These are phyloP conservation scores for Platismatia glauca DNA, from an alignment of 495 filamentous ascomycete genomes.

Conservation along the genomic window DNA sequence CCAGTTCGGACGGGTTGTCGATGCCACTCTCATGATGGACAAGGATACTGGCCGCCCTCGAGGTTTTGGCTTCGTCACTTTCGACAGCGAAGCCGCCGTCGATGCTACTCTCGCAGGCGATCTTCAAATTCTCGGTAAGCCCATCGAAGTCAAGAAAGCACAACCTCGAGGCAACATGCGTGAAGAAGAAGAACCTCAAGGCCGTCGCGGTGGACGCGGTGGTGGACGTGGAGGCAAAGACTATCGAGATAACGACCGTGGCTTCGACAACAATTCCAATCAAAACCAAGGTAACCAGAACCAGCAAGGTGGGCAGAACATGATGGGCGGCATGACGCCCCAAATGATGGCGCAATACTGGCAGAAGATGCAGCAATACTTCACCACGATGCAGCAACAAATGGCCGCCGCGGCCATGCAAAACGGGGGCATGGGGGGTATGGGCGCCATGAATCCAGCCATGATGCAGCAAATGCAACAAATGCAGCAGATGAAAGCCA, in stretches of 20 bases:
- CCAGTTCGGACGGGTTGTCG: conserved; percentile 90
- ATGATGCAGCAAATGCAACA: conserved; percentile 86
- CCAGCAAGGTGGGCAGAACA: conserved; percentile 36
- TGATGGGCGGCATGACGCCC: conserved; percentile 62
- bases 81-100: conserved; percentile 91
- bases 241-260: conserved; percentile 44
- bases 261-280: conserved; percentile 37
- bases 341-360: conserved; percentile 98
- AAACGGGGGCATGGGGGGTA: conserved; percentile 39
- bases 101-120: conserved; percentile 74
- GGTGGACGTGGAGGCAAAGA: conserved; percentile 35
- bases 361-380: conserved; percentile 95
- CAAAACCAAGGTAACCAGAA: conserved; percentile 37
- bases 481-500: conserved; percentile 55
- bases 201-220: conserved; percentile 47
- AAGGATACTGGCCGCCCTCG: conserved; percentile 94
- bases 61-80: conserved; percentile 98
- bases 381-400: conserved; percentile 84
- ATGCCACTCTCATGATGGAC: conserved; percentile 99
- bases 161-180: conserved; percentile 92
- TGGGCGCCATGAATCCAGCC: conserved; percentile 63
- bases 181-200: conserved; percentile 62
- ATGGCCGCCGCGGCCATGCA: conserved; percentile 40
- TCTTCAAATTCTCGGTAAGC: conserved; percentile 85
- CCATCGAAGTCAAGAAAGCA: conserved; percentile 96